Evolutionary conservation across 148 eudicot genomes (phyloP), one percentile per base, ranked within the genome.

Genomic region (Hydrangea macrophylla): DNA sequence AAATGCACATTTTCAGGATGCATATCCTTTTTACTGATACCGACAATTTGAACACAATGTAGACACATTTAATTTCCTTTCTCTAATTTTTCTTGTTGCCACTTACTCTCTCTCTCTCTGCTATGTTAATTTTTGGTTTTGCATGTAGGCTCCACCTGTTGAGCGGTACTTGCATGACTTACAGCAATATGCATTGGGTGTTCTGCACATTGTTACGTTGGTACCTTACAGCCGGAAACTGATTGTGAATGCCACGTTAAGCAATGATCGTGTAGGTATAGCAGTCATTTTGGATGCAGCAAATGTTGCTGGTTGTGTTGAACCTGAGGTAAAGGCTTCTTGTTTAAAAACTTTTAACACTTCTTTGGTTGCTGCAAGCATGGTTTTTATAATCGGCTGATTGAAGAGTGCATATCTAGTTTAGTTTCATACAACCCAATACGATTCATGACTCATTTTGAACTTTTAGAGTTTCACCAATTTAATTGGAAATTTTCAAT

Each of bases 131-230:
- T 25, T 58, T 35, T n/a, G 70, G 33, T 31, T 75, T 10, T 64
- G 0, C 27, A 37, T 79, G 25, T 65, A 94, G 99, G 99, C 97
- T 30, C 97, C 97, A 56, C 80, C 97, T 56, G 93, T 86, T 74
- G 99, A 94, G 48, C 96, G 96, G 25, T 94, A 94, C 76, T 78
- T 94, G 85, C 99, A 91, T n/a, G 99, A 94, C 71, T 82, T 94
- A 81, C 89, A 89, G 73, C 97, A 94, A 69, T 94, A 90, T 82
- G 97, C 97, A 15, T 79, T 94, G 82, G 97, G 99, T 51, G 83
- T 94, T 42, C 80, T 94, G 74, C 97, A 88, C 55, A 87, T 94
- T 65, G 91, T 94, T 23, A 94, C 99, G 27, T 63, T 94, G 79
- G 97, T 88, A 62, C 97, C 96, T 50, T 78, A 87, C 76, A 88